Base-by-base conservation (phyloP, 2,329 filamentous ascomycete species). In the Monilinia vaccinii-corymbosi region DNA sequence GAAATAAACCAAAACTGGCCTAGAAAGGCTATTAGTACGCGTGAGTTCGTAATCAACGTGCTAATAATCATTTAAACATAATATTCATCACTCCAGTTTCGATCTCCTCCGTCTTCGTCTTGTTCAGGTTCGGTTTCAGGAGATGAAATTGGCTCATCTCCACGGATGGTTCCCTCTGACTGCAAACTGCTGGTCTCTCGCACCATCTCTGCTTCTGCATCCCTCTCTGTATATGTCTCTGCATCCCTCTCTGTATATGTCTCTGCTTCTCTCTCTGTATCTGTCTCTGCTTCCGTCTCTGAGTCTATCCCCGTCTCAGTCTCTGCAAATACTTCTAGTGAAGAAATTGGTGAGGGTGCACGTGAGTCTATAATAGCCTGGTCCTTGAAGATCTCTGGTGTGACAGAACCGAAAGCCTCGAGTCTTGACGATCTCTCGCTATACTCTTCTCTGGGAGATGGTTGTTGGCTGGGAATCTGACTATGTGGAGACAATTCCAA, bases 21-120 rank as follows among this genome's bases (percentile, higher is more conserved):
- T 55, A 44, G 25, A 58, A 10, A 47, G 63, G 63, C 61, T 65
- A 65, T 63, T 62, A 55, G 45, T 44, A 55, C 28, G 38, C 51
- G 31, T 18, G 38, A 55, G 28, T 31, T 11, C 25, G 23, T 18
- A 34, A 44, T 34, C 38, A 3, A 44, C 51, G 51, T 44, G 38
- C 51, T 55, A 55, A 55, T 55, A 55, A 55, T 23, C 40, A 32
- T 55, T 55, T 34, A 55, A 55, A 55, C 51, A 44, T 55, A 55
- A 55, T 32, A 55, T 55, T n/a, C 23, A 55, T 55, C 51, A 23
- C n/a, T 32, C 51, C 51, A 55, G 32, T 13, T 6, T 32, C 16
- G 51, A 38, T 45, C n/a, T n/a, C n/a, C 57, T 25, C 18, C 13
- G 9, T 46, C 48, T 25, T 59, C 56, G 11, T 36, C 31, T 1